Evolutionary conservation across 768 basidiomycete genomes (phyloP), one percentile per base, ranked within the genome.

Genomic region (Calocera viscosa): DNA sequence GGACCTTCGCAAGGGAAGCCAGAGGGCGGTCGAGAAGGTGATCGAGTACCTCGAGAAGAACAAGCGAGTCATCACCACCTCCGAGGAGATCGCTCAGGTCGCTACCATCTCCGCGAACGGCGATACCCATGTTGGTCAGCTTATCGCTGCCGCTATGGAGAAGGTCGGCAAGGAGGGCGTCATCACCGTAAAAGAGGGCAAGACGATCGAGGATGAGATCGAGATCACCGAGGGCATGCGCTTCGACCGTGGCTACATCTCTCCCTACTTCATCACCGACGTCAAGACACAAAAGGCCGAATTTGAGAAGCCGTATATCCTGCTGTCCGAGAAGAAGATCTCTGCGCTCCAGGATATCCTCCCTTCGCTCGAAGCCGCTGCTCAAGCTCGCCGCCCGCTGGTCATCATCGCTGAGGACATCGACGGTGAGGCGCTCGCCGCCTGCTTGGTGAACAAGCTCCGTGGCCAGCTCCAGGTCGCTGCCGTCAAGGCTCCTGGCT

Each of bases 201-300:
- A 89, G 72, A 98, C 95, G 3, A 96, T 94, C 70, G 94, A 97
- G 72, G 95, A 99, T 75, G 94, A 96, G 78, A 97, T 97, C 75
- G 95, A 99, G 77, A 94, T 99, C 73, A 97, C 95, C 30, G 95
- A 99, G 80, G 95, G 95, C 77, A 99, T 99, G 95, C 87, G 94
- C 73, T 97, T 99, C 80, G 95, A 99, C 84, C 90, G 95, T 65
- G 95, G 95, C 24, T 99, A 85, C 83, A 95, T 97, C 79, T 93
- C 91, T 0, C 92, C 94, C 0, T 97, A 97, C 84, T 96, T 98
- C 77, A 86, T 99, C 78, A 98, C 95, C 70, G 93, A 99, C 80
- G 90, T 94, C 82, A 97, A 98, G 84, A 74, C 83, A 49, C 95
- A 97, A 76, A 92, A 90, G 76, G 89, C 89, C 80, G 94, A 98